phyloP scores from a whole-genome alignment of 2,329 filamentous ascomycete species.

The Phaeosphaeria sp. region DNA sequence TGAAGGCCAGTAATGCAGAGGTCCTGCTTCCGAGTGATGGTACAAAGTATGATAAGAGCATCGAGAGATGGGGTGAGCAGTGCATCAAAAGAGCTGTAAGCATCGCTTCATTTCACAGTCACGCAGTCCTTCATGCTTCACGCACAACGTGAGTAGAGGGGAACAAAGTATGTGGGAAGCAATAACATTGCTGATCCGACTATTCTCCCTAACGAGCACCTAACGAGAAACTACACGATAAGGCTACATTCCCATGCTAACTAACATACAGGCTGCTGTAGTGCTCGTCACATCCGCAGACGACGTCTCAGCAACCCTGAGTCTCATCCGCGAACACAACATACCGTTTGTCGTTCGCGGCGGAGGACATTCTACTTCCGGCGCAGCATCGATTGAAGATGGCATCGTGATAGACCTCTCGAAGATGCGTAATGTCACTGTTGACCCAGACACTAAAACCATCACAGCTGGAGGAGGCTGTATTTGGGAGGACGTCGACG shows the following conservation, averaged over 20 bases:
- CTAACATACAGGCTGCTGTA: constrained; percentile 24
- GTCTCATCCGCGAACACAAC: constrained; percentile 28
- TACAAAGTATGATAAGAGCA: constrained; percentile 31
- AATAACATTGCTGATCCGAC: no score
- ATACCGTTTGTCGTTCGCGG: constrained; percentile 62
- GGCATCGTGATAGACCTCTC: constrained; percentile 64
- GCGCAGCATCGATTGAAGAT: constrained; percentile 57
- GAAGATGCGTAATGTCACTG: constrained; percentile 57
- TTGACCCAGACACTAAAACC: constrained; percentile 55
- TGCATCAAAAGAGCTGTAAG: constrained; percentile 36
- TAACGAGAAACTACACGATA: background rate
- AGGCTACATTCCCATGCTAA: background rate
- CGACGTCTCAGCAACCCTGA: constrained; percentile 31
- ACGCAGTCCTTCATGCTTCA: no score
- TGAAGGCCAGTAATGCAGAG: constrained; percentile 25
- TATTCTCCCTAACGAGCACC: background rate
- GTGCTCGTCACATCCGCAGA: constrained; percentile 23
- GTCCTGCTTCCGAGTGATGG: constrained; percentile 29
- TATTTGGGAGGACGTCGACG: constrained; percentile 62
- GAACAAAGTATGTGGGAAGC: no score
- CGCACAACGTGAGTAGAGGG: no score
- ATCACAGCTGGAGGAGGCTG: constrained; percentile 61
- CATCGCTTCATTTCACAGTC: background rate
- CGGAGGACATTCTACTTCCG: constrained; percentile 64
- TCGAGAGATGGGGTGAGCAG: constrained; percentile 37